Evolutionary conservation across 768 basidiomycete species (phyloP), one percentile per base, ranked within the genome.

Genomic region (Termitomyces eurrhizus): DNA sequence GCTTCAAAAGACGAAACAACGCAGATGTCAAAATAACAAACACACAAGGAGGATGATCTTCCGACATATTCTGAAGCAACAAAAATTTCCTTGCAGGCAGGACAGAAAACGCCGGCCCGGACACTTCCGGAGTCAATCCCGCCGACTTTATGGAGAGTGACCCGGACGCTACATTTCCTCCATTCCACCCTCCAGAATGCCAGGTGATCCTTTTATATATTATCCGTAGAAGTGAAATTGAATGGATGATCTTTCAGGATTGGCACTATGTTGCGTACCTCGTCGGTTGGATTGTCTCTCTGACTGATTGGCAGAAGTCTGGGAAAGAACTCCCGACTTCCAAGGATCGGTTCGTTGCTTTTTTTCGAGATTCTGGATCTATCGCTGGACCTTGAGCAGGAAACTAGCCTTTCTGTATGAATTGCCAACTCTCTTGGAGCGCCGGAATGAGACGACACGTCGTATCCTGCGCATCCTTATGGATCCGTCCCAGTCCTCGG

Each of bases 391-490:
- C 24, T 24, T 52, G 14, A 16, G n/a, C 24, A 67, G 64, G 42
- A 58, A 50, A 42, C 62, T 65, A 12, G 54, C 54, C 3, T 65
- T 60, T 45, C 41, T 65, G 2, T 56, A 56, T n/a, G 45, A 57
- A 29, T 33, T 62, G 11, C 36, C 52, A 13, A 62, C 60, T n/a
- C 35, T 52, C 4, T 53, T 58, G 33, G 58, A 65, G 50, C 58
- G 42, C 13, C 51, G 58, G 41, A 59, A 59, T 24, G 60, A 65
- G 44, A 42, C 61, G 42, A 61, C 60, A 16, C 66, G 64, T 52
- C 66, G 64, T 35, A 67, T 67, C 21, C 52, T 67, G 33, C 64
- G 64, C 13, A 52, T 67, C 42, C 62, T 62, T 13, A 48, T 56
- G 50, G 59, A 66, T 54, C 45, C 56, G 16, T 60, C 59, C 26